These are phyloP conservation scores for Cystoisospora suis DNA, from an alignment of 169 alveolate genomes.

Conservation along the genomic window DNA sequence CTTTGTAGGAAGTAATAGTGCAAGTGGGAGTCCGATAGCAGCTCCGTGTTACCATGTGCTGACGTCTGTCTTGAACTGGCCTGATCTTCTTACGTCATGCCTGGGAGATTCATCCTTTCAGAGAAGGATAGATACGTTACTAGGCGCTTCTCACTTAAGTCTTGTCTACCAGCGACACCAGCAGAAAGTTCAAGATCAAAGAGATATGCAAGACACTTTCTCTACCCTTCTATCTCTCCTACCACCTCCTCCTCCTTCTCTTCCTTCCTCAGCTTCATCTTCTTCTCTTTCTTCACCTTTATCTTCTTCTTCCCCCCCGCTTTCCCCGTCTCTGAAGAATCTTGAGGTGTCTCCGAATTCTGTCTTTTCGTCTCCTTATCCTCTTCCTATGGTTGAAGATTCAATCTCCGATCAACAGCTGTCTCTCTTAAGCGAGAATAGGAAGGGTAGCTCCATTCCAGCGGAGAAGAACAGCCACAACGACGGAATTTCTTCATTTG, in stretches of 20 bases:
- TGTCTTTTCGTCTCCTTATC: not conserved
- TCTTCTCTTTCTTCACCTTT: not conserved
- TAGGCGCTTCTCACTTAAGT: not conserved
- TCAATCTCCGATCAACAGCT: no score
- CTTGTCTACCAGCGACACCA: not conserved
- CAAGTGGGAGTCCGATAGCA: slow-evolving; percentile 42
- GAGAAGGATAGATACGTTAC: not conserved
- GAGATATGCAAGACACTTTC: no score
- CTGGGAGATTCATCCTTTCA: not conserved
- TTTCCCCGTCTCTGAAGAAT: not conserved
- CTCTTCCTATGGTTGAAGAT: no score
- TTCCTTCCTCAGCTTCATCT: not conserved
- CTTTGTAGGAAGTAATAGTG: slow-evolving; percentile 52
- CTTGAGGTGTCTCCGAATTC: not conserved
- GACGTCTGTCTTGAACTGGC: not conserved
- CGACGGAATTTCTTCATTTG: no score
- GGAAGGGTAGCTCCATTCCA: no score
- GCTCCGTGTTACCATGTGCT: slow-evolving; percentile 37
- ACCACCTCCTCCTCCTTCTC: not conserved
- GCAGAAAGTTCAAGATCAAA: not conserved
- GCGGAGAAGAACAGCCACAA: no score
- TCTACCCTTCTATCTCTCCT: not conserved
- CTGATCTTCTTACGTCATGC: not conserved
- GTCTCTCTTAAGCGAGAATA: no score
- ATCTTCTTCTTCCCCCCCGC: not conserved